Percentiles rank a stretch among this genome's conserved stretches.
These are phyloP conservation scores for Kwoniella sp. DNA, from an alignment of 768 basidiomycete genomes.

Conservation along the genomic window DNA sequence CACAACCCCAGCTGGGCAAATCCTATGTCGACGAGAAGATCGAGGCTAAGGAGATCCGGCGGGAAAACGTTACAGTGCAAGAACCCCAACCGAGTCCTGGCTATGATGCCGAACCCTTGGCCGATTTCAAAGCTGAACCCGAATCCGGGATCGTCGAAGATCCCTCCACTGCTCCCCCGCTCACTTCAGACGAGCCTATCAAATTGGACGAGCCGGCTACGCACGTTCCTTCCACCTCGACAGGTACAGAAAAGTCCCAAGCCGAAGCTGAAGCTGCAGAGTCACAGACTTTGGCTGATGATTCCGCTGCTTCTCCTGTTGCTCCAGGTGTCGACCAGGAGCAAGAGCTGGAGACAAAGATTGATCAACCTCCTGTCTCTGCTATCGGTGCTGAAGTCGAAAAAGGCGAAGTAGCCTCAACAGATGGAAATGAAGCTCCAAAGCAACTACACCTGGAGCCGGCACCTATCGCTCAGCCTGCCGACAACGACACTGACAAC, in stretches of 20 bases:
- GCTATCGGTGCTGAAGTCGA: conserved; percentile 17
- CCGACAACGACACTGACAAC: neutral
- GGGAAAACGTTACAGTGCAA: neutral
- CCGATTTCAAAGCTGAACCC: neutral
- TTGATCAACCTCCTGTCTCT: conserved; percentile 18
- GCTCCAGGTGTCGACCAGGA: neutral
- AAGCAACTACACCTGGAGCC: conserved; percentile 45
- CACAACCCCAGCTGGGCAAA: neutral
- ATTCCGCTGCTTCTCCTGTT: neutral
- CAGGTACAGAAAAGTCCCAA: neutral
- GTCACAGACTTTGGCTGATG: neutral
- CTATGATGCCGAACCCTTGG: no score
- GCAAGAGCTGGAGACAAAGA: conserved; percentile 11
- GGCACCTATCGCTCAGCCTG: conserved; percentile 43
- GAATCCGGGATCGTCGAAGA: neutral
- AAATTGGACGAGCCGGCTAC: neutral
- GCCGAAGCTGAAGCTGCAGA: neutral
- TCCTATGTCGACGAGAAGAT: neutral
- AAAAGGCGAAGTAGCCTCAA: conserved; percentile 1
- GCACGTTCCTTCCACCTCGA: neutral
- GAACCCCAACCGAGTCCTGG: neutral
- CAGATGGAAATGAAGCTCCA: neutral
- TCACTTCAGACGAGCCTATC: neutral
- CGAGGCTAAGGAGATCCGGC: neutral
- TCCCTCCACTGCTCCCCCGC: neutral